Evolutionary conservation across 2,329 filamentous ascomycete species (phyloP).

Genomic region (Exserohilum turcica): DNA sequence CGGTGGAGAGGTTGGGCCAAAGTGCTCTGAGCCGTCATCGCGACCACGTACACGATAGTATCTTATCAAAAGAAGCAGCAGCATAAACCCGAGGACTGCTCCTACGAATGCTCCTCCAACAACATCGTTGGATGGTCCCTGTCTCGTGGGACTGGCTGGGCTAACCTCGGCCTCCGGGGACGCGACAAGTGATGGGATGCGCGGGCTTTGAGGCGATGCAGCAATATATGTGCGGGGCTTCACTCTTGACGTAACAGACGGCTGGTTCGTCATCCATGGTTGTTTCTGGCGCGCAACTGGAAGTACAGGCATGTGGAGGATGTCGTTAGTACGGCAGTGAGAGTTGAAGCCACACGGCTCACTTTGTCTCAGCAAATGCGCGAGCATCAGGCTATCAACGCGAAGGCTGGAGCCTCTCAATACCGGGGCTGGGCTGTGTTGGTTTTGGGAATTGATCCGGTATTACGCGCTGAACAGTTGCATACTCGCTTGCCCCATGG

Average conservation of each 20-base stretch:
- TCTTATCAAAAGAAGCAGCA: background rate
- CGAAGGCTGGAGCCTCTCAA: background rate
- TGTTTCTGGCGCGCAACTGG: background rate
- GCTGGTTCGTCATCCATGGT: background rate
- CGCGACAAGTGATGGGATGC: background rate
- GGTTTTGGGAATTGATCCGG: background rate
- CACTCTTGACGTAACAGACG: no score
- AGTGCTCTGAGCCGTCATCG: no score
- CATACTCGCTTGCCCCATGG: slow-evolving; percentile 2
- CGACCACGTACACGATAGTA: no score
- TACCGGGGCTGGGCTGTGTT: background rate
- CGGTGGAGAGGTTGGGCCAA: no score
- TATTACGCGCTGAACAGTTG: background rate
- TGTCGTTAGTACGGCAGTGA: background rate
- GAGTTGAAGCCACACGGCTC: background rate
- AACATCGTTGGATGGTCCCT: background rate
- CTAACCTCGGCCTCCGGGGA: background rate
- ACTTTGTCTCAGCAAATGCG: background rate
- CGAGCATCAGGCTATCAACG: background rate
- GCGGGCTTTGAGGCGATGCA: no score
- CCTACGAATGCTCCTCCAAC: background rate
- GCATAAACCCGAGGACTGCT: background rate
- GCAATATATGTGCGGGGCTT: no score
- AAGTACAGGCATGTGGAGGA: background rate
- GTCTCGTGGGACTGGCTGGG: background rate